Conservation (phyloP, 257 asterid genomes). For the Agastache rugosa region DNA sequence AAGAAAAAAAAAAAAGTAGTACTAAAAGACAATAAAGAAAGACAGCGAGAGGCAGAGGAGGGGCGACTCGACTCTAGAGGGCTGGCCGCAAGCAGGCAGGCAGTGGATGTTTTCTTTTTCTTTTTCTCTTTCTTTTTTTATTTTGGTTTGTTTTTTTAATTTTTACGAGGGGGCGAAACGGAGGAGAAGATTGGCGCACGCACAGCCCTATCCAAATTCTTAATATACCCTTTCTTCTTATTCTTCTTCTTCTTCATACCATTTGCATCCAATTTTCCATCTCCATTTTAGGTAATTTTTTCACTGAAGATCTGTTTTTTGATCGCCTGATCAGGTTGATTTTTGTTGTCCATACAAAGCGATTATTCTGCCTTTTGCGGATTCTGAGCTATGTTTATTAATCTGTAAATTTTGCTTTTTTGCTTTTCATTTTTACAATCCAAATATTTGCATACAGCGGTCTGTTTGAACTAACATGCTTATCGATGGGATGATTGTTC, state of each 20-base stretch:
- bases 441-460: background rate
- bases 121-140: too few relatives aligned
- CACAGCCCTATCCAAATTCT: constrained; percentile 30
- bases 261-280: constrained; percentile 20
- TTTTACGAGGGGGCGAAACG: constrained; percentile 13
- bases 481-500: constrained; percentile 37
- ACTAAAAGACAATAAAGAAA: background rate
- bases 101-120: constrained; percentile 23
- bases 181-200: constrained; percentile 31
- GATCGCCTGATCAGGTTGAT: constrained; percentile 40
- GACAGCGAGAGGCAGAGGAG: constrained; percentile 9
- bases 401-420: constrained; percentile 19
- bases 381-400: constrained; percentile 47
- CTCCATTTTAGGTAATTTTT: constrained; percentile 30
- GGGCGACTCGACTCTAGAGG: background rate
- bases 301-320: constrained; percentile 45
- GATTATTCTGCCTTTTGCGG: constrained; percentile 55
- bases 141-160: background rate
- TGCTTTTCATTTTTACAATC: background rate
- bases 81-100: constrained; percentile 17
- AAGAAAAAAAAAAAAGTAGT: background rate
- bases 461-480: constrained; percentile 39
- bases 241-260: constrained; percentile 5
- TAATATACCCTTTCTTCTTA: constrained; percentile 31
- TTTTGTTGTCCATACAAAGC: constrained; percentile 36